Base-by-base conservation (phyloP, 2,329 filamentous ascomycete genomes). In the Blastomyces silverae region DNA sequence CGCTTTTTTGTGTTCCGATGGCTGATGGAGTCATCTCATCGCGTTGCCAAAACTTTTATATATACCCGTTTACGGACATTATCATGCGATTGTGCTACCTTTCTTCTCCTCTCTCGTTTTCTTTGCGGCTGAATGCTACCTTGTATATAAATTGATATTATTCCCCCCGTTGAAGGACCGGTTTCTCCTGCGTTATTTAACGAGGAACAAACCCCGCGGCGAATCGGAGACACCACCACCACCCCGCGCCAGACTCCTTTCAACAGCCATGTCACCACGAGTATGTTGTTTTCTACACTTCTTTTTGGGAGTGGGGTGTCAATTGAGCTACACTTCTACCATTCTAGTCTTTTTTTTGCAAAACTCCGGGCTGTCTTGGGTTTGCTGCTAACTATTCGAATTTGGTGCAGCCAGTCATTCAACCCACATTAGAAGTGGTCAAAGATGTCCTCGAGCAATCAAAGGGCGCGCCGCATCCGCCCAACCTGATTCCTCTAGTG, bases 401-500 rank as follows among this genome's bases (percentile, higher is more conserved):
- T 28, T 13, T 13, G 11, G 69, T 67, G 68, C 71, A 83, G 82
- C 75, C 77, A 67, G 77, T 77, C 42, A 76, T 87, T 68, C 82
- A 85, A 73, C 87, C 87, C 62, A 85, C 86, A 28, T 77, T 89
- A 61, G 83, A 87, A 69, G 82, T 83, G 31, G 80, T 88, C 63
- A 81, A 78, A 68, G 79, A 84, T 64, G 79, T 88, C 58, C 75
- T 89, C 69, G 75, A 80, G 57, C 78, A 80, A 63, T 81, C 82
- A 28, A 78, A 77, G 71, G 76, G 78, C 34, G 80, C 82, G 50
- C 74, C 81, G 64, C 84, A 84, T 69, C 80, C 86, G 65, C 88
- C 89, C 3, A 96, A 94, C 71, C 84, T 95, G 67, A 85, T 96
- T 10, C 91, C 92, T 1, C 77, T 96, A 53, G 92, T 88, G 77